These are phyloP conservation scores for Phytophthora hibernalis DNA, from an alignment of 352 stramenopile genomes.

Conservation along the genomic window DNA sequence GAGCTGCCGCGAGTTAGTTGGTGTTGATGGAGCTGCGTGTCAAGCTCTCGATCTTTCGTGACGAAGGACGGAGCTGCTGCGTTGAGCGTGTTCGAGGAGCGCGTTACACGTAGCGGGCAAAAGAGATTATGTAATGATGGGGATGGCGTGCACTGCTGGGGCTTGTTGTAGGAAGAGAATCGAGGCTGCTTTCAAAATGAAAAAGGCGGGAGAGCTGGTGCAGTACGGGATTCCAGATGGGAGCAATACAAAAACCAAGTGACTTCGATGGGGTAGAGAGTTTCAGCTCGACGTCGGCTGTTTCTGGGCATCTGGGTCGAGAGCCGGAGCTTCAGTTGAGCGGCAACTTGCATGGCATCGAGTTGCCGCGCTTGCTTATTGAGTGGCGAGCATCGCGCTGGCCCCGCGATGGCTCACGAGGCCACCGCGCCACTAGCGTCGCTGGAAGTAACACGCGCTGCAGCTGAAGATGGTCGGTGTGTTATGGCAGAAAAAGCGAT, in stretches of 20 bases:
- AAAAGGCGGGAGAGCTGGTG: slow-evolving; percentile 27
- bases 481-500: no score
- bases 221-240: slow-evolving; percentile 52
- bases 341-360: slow-evolving; percentile 22
- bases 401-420: not conserved
- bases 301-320: slow-evolving; percentile 35
- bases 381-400: slow-evolving; percentile 15
- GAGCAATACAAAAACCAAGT: slow-evolving; percentile 3
- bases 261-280: slow-evolving; percentile 23
- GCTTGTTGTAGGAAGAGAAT: slow-evolving; percentile 29
- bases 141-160: slow-evolving; percentile 34
- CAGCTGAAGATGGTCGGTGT: not conserved
- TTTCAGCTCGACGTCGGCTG: slow-evolving; percentile 32
- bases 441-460: slow-evolving; percentile 12
- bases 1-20: slow-evolving; percentile 20
- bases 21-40: slow-evolving; percentile 14
- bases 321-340: slow-evolving; percentile 32
- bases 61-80: slow-evolving; percentile 14
- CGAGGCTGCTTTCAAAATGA: slow-evolving; percentile 8
- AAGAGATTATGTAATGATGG: slow-evolving; percentile 86
- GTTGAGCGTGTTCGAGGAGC: slow-evolving; percentile 25
- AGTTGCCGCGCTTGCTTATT: not conserved
- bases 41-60: slow-evolving; percentile 25
- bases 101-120: slow-evolving; percentile 54
- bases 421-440: slow-evolving; percentile 4